Conservation (phyloP, 2,329 filamentous ascomycete species). For the Phialophora macrospora region DNA sequence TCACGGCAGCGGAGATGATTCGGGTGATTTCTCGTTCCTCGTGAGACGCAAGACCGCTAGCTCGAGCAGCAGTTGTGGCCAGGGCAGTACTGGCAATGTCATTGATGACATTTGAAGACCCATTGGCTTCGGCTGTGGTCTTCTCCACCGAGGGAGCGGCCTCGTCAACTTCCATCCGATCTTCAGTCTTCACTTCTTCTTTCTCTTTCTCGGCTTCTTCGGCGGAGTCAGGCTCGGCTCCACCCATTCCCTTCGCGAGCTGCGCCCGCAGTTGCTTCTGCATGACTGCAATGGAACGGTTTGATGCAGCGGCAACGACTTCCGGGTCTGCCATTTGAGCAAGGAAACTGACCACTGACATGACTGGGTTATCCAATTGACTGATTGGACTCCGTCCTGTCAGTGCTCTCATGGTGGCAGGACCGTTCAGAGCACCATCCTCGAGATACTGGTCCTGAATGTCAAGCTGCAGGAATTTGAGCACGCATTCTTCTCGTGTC, state of each 20-base stretch:
- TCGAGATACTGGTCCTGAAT: slow-evolving; percentile 98
- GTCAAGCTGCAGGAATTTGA: slow-evolving; percentile 94
- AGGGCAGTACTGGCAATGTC: slow-evolving; percentile 78
- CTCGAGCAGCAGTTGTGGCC: slow-evolving; percentile 81
- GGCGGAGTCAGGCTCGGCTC: slow-evolving; percentile 58
- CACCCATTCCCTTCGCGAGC: slow-evolving; percentile 66
- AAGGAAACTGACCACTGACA: slow-evolving; percentile 94
- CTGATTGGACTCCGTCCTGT: slow-evolving; percentile 85
- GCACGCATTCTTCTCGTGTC: slow-evolving; percentile 91
- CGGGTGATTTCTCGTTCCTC: slow-evolving; percentile 97
- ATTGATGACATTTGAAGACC: slow-evolving; percentile 61
- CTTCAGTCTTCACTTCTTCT: slow-evolving; percentile 42
- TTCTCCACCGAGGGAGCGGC: slow-evolving; percentile 34
- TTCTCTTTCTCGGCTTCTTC: slow-evolving; percentile 56
- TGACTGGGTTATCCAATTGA: slow-evolving; percentile 91
- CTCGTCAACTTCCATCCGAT: slow-evolving; percentile 68
- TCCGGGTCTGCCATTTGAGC: slow-evolving; percentile 88
- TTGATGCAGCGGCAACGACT: slow-evolving; percentile 87
- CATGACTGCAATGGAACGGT: slow-evolving; percentile 84
- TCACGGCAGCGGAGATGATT: slow-evolving; percentile 87
- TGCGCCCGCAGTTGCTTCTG: slow-evolving; percentile 78
- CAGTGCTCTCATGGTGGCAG: slow-evolving; percentile 70
- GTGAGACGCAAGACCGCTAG: slow-evolving; percentile 87
- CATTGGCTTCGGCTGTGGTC: slow-evolving; percentile 52
- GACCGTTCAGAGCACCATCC: slow-evolving; percentile 66